Conservation (phyloP, 2,329 filamentous ascomycete species). For the Amesomyces nigricolor region DNA sequence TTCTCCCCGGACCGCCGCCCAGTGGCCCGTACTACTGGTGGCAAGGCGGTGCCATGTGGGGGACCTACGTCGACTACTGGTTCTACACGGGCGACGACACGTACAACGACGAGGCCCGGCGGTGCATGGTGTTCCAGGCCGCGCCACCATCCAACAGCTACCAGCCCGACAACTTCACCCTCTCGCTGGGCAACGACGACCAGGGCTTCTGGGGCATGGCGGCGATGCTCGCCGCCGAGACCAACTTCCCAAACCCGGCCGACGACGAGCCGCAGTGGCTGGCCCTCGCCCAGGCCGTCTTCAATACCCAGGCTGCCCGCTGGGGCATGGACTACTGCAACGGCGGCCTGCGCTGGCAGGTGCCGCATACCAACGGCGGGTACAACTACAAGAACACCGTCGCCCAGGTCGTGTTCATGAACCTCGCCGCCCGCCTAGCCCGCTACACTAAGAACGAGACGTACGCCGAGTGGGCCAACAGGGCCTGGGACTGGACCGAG, state of each 20-base stretch:
- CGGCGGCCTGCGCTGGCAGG: conserved; percentile 57
- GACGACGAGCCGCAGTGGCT: conserved; percentile 45
- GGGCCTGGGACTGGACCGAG: conserved; percentile 47
- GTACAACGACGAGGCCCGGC: conserved; percentile 44
- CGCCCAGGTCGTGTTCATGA: conserved; percentile 39
- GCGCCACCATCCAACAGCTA: conserved; percentile 27
- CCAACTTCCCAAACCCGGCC: conserved; percentile 50
- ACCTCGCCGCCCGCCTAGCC: conserved; percentile 49
- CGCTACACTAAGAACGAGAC: conserved; percentile 50
- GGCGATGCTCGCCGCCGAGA: conserved; percentile 48
- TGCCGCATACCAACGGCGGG: conserved; percentile 54
- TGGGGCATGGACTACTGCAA: conserved; percentile 53
- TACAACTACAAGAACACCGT: conserved; percentile 57
- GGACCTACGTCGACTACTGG: conserved; percentile 60
- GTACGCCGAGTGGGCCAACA: conserved; percentile 48
- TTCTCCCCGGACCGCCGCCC: conserved; percentile 44
- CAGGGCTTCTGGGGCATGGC: conserved; percentile 62
- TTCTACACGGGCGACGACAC: conserved; percentile 53
- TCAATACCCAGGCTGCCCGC: conserved; percentile 52
- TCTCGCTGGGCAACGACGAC: conserved; percentile 50
- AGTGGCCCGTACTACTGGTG: conserved; percentile 57
- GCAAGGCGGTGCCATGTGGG: conserved; percentile 59
- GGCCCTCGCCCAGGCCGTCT: conserved; percentile 53
- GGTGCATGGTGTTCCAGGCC: conserved; percentile 28
- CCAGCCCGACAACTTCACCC: conserved; percentile 30